Conservation (phyloP, 495 filamentous ascomycete genomes). For the Penicillium subrubescens region DNA sequence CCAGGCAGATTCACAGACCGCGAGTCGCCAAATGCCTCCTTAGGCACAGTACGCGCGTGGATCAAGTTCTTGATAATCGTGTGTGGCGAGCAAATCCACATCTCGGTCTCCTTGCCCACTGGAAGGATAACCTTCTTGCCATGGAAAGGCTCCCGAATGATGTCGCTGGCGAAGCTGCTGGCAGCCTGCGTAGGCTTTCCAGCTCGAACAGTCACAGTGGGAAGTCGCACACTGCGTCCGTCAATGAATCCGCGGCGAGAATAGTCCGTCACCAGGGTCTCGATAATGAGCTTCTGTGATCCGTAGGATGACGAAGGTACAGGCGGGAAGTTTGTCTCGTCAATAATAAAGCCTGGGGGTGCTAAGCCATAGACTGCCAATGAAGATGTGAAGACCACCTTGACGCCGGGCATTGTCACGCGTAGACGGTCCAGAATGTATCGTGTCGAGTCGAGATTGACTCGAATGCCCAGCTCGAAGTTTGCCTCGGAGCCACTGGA, state of each 20-base stretch:
- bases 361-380: conserved; percentile 64
- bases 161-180: conserved; percentile 72
- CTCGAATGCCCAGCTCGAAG: conserved; percentile 69
- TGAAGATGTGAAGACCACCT: conserved; percentile 61
- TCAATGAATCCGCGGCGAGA: conserved; percentile 70
- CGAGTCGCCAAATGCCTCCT: conserved; percentile 54
- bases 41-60: conserved; percentile 58
- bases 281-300: conserved; percentile 75
- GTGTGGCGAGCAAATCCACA: conserved; percentile 70
- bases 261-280: conserved; percentile 75
- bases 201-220: conserved; percentile 73
- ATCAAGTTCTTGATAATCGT: conserved; percentile 72
- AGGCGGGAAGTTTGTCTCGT: conserved; percentile 60
- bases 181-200: conserved; percentile 77
- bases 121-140: conserved; percentile 69
- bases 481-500: conserved; percentile 74
- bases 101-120: conserved; percentile 49
- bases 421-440: conserved; percentile 64
- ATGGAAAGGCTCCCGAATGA: conserved; percentile 66
- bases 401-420: conserved; percentile 57
- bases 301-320: conserved; percentile 74
- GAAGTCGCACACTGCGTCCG: conserved; percentile 67
- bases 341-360: conserved; percentile 46
- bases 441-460: conserved; percentile 75
- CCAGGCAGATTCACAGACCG: conserved; percentile 75